Percentiles rank a stretch among this genome's conserved stretches.
Evolutionary conservation across 108 stramenopile species (phyloP).

Genomic region (Pseudonitzschia delicatissima): DNA sequence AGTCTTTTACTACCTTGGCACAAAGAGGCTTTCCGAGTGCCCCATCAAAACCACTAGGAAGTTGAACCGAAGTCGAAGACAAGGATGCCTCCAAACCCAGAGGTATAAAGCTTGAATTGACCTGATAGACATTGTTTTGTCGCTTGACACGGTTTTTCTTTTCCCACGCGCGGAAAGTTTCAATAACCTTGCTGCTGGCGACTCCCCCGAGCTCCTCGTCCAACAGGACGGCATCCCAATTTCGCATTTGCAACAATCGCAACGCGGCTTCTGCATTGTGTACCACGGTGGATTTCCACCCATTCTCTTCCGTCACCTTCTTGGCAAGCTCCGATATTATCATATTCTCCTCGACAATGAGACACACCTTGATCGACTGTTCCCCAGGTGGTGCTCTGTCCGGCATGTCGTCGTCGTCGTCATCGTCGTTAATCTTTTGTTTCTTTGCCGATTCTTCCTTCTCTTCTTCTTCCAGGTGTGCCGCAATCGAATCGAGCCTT

Average conservation of each 20-base stretch:
- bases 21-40: slow-evolving; percentile 51
- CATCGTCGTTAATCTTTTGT: too few relatives aligned
- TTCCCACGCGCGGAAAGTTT: slow-evolving; percentile 65
- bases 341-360: slow-evolving; percentile 16
- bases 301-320: slow-evolving; percentile 30
- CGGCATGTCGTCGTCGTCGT: background rate
- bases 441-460: slow-evolving; percentile 1
- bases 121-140: slow-evolving; percentile 49
- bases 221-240: slow-evolving; percentile 57
- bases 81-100: slow-evolving; percentile 28
- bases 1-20: slow-evolving; percentile 23
- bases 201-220: slow-evolving; percentile 49
- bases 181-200: slow-evolving; percentile 27
- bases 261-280: slow-evolving; percentile 39
- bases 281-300: slow-evolving; percentile 43
- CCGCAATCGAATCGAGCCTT: slow-evolving; percentile 21
- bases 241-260: slow-evolving; percentile 47
- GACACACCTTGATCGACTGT: slow-evolving; percentile 19
- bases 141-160: slow-evolving; percentile 44
- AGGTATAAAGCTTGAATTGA: slow-evolving; percentile 32
- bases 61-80: slow-evolving; percentile 22
- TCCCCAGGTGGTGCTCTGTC: background rate
- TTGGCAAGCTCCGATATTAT: slow-evolving; percentile 16
- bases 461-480: slow-evolving; percentile 19
- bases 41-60: slow-evolving; percentile 61